Conservation (phyloP, 2,329 filamentous ascomycete species). For the Arthrobotrys megalospora region DNA sequence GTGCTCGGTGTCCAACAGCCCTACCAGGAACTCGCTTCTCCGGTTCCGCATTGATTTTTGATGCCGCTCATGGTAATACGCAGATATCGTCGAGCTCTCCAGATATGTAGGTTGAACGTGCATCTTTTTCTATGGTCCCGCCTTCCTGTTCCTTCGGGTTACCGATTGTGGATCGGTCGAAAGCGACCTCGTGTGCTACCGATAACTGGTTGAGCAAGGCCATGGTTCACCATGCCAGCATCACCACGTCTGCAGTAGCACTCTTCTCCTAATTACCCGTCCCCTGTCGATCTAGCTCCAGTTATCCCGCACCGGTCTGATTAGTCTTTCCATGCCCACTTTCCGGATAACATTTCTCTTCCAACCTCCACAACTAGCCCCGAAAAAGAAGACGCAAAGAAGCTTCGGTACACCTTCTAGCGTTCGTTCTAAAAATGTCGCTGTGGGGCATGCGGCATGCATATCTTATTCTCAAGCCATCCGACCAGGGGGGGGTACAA, state of each 20-base stretch:
- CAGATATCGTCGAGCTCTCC: conserved; percentile 5
- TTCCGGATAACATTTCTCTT: conserved; percentile 22
- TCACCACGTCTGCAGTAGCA: conserved; percentile 14
- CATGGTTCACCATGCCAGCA: background rate
- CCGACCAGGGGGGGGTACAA: conserved; percentile 24
- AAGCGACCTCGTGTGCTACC: conserved; percentile 29
- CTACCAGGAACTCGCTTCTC: conserved; percentile 49
- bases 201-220: conserved; percentile 5
- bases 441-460: conserved; percentile 30
- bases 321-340: conserved; percentile 41
- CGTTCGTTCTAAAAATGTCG: conserved; percentile 60
- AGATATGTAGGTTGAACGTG: background rate
- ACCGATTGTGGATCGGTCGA: conserved; percentile 15
- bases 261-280: conserved; percentile 50
- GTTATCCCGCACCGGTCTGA: conserved; percentile 44
- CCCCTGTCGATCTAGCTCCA: conserved; percentile 47
- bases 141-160: conserved; percentile 14
- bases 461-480: conserved; percentile 47
- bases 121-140: background rate
- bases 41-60: conserved; percentile 2
- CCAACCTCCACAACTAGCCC: conserved; percentile 22
- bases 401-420: conserved; percentile 55
- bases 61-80: background rate
- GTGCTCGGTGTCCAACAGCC: conserved; percentile 23
- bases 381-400: conserved; percentile 50